These are phyloP conservation scores for Solanum microdontum DNA, from an alignment of 257 asterid genomes.

Conservation along the genomic window DNA sequence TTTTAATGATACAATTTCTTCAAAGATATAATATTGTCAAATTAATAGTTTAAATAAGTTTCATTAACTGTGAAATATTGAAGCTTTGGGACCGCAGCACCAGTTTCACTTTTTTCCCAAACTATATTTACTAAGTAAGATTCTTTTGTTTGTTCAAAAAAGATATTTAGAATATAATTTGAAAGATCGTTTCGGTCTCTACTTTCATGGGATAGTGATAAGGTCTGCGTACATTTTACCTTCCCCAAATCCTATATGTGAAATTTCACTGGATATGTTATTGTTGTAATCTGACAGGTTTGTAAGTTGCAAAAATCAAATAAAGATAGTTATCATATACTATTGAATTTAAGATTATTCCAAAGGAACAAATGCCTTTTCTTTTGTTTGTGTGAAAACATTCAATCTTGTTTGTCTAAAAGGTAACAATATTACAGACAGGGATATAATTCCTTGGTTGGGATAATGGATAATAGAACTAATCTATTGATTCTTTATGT, in stretches of 20 bases:
- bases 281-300: not conserved
- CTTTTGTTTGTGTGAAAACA: not conserved
- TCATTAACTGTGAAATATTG: not conserved
- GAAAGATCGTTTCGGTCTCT: no score
- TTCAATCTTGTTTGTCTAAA: not conserved
- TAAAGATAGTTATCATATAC: not conserved
- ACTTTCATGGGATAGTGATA: not conserved
- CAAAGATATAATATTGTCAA: not conserved
- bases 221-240: rapidly evolving
- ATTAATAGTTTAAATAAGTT: not conserved
- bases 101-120: no score
- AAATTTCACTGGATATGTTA: no score
- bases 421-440: not conserved
- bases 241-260: not conserved
- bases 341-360: not conserved
- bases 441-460: not conserved
- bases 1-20: not conserved
- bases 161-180: no score
- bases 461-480: not conserved
- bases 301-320: not conserved
- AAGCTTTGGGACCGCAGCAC: no score
- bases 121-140: not conserved
- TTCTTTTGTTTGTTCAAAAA: not conserved
- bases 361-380: not conserved
- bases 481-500: not conserved